These are phyloP conservation scores for Clitopilus passeckerianus DNA, from an alignment of 768 basidiomycete species.

Conservation along the genomic window DNA sequence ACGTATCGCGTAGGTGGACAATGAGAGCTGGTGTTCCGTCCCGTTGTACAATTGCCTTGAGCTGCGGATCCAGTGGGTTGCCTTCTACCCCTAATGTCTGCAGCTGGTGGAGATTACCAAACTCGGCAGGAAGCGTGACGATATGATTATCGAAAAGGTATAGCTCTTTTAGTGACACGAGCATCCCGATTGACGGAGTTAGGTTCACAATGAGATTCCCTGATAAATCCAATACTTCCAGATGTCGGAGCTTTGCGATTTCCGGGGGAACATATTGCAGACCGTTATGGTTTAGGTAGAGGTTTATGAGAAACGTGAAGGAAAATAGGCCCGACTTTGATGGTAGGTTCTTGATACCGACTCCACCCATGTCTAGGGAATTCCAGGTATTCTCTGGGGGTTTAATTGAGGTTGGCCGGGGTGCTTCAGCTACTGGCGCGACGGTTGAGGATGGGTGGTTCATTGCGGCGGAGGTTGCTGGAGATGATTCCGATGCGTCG, in stretches of 20 bases:
- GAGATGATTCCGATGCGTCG: slow-evolving; percentile 26
- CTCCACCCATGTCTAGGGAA: slow-evolving; percentile 94
- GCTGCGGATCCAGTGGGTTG: slow-evolving; percentile 80
- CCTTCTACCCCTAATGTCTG: slow-evolving; percentile 95
- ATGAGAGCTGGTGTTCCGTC: slow-evolving; percentile 92
- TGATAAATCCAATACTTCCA: slow-evolving; percentile 89
- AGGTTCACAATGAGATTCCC: slow-evolving; percentile 76
- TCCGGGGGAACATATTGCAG: slow-evolving; percentile 74
- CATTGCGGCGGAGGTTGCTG: slow-evolving; percentile 20
- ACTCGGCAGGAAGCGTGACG: slow-evolving; percentile 76
- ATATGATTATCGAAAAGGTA: slow-evolving; percentile 95
- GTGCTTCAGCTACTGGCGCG: slow-evolving; percentile 64
- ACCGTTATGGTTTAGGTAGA: slow-evolving; percentile 96
- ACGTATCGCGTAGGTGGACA: slow-evolving; percentile 88
- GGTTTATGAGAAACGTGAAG: slow-evolving; percentile 89
- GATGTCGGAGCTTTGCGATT: slow-evolving; percentile 78
- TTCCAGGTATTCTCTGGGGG: slow-evolving; percentile 81
- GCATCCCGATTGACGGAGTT: slow-evolving; percentile 86
- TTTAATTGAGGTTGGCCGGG: slow-evolving; percentile 57
- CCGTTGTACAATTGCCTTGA: slow-evolving; percentile 84
- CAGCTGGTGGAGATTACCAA: slow-evolving; percentile 88
- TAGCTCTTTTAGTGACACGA: slow-evolving; percentile 85
- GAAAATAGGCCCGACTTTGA: slow-evolving; percentile 68
- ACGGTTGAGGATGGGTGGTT: slow-evolving; percentile 76
- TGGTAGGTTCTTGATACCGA: slow-evolving; percentile 88